Evolutionary conservation across 1,139 yeast species (phyloP).

Genomic region (Yamadazyma sp.): DNA sequence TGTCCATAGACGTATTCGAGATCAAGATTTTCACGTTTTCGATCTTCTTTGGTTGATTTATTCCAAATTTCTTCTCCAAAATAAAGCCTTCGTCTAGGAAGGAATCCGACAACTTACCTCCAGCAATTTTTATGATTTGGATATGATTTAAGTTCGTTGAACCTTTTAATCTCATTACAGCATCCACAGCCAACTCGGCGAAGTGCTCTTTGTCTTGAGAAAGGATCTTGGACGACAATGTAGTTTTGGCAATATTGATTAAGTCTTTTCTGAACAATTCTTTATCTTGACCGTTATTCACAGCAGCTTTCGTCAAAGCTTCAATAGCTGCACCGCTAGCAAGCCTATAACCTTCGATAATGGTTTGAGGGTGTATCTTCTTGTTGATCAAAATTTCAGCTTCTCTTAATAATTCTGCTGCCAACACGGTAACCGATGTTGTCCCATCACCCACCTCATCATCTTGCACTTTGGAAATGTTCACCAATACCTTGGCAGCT

Average conservation of each 20-base stretch:
- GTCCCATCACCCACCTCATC: constrained; percentile 99
- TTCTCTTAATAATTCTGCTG: constrained; percentile 90
- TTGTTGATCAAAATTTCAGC: constrained; percentile 92
- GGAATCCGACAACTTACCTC: constrained; percentile 90
- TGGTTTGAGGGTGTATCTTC: constrained; percentile 96
- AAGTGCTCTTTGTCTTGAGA: constrained; percentile 94
- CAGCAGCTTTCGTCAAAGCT: constrained; percentile 77
- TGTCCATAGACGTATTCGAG: constrained; percentile 96
- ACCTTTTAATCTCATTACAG: constrained; percentile 87
- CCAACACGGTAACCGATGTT: constrained; percentile 93
- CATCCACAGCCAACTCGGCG: constrained; percentile 89
- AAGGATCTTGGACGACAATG: constrained; percentile 87
- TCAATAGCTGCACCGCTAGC: constrained; percentile 80
- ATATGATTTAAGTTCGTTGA: constrained; percentile 94
- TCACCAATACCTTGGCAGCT: constrained; percentile 95
- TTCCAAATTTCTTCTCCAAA: constrained; percentile 88
- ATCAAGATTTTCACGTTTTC: constrained; percentile 84
- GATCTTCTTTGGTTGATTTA: constrained; percentile 85
- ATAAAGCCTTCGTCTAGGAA: constrained; percentile 95
- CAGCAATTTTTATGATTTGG: constrained; percentile 89
- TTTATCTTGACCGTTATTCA: constrained; percentile 65
- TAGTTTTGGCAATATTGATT: constrained; percentile 85
- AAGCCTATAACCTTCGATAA: constrained; percentile 91
- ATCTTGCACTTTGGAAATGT: constrained; percentile 95
- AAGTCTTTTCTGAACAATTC: constrained; percentile 75